Percentiles rank a stretch among this genome's conserved stretches.
Conservation (phyloP, 306 rosid genomes). For the Acacia confusa region DNA sequence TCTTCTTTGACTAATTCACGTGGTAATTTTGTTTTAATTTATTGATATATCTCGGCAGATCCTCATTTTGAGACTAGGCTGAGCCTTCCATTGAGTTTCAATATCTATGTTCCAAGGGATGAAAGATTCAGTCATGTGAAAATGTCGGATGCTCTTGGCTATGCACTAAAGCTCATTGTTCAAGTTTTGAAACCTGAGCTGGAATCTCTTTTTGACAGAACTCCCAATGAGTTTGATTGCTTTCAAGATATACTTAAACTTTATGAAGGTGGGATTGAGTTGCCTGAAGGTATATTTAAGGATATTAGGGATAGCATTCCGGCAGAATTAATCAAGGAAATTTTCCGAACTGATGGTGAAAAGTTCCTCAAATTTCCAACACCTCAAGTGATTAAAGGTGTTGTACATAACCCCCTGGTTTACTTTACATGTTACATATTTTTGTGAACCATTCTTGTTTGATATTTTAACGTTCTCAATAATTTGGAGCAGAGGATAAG, state of each 20-base stretch:
- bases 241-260: conserved; percentile 60
- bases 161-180: conserved; percentile 60
- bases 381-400: conserved; percentile 89
- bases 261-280: conserved; percentile 69
- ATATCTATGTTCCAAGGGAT: conserved; percentile 82
- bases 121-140: conserved; percentile 83
- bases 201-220: conserved; percentile 51
- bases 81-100: conserved; percentile 47
- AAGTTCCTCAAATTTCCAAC: conserved; percentile 53
- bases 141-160: conserved; percentile 72
- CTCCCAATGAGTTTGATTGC: conserved; percentile 63
- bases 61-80: conserved; percentile 57
- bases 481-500: conserved; percentile 58
- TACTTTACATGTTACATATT: not conserved
- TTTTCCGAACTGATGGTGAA: conserved; percentile 69
- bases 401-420: not conserved
- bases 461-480: conserved; percentile 25
- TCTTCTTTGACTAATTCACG: not conserved
- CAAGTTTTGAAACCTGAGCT: conserved; percentile 69
- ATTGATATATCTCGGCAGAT: conserved; percentile 45
- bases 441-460: not conserved
- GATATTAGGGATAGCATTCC: conserved; percentile 51
- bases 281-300: conserved; percentile 50
- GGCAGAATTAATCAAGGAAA: conserved; percentile 64
- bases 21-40: not conserved